Evolutionary conservation across 78 protist species (phyloP).

Genomic region (Speleostelium caveatum): DNA sequence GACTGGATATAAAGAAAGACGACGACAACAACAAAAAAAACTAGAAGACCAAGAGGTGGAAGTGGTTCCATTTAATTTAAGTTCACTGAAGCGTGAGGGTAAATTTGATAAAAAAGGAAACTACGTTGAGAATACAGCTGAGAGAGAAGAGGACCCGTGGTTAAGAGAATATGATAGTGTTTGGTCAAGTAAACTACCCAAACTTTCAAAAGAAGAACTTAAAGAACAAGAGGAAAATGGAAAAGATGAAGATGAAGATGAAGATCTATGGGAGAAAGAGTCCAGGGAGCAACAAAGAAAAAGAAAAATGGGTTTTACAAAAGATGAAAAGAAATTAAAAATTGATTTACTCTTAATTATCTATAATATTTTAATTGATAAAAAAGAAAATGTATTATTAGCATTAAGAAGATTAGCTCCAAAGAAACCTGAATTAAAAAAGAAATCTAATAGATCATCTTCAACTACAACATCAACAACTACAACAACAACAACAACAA

Average conservation of each 20-base stretch:
- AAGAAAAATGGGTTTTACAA: background rate
- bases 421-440: conserved; percentile 28
- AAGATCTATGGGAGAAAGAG: conserved; percentile 73
- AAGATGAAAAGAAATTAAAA: background rate
- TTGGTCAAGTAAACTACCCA: conserved; percentile 25
- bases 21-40: no score
- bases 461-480: background rate
- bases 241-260: conserved; percentile 40
- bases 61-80: conserved; percentile 39
- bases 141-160: conserved; percentile 57
- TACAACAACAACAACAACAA: background rate
- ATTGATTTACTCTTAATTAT: background rate
- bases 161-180: conserved; percentile 53
- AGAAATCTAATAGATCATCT: conserved; percentile 16
- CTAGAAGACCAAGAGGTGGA: conserved; percentile 10
- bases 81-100: conserved; percentile 12
- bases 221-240: conserved; percentile 6
- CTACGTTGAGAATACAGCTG: background rate
- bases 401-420: conserved; percentile 35
- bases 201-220: conserved; percentile 20
- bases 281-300: background rate
- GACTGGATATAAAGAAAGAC: background rate
- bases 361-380: conserved; percentile 10
- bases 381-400: conserved; percentile 2
- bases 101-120: conserved; percentile 38